Conservation (phyloP, 2,329 filamentous ascomycete genomes). For the Fusarium buxicola region DNA sequence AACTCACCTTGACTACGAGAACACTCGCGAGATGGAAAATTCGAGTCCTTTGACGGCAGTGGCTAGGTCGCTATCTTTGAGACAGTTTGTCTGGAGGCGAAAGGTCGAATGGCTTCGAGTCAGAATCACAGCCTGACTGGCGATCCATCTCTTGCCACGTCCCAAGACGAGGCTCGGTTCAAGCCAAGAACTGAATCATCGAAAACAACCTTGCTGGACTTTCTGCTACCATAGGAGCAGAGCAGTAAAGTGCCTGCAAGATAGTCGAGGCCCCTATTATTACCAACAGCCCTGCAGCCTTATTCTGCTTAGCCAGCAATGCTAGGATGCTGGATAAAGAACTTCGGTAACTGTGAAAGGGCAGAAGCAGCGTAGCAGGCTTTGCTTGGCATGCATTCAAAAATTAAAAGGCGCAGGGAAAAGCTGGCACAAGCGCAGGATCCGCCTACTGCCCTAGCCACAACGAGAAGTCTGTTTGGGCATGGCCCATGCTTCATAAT, state of each 20-base stretch:
- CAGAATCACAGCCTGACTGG: too few species aligned
- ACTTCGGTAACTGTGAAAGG: too few species aligned
- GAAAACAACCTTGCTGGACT: not conserved
- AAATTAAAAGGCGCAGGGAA: not conserved
- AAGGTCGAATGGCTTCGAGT: too few species aligned
- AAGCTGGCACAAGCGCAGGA: not conserved
- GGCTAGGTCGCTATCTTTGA: not conserved
- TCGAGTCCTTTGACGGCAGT: not conserved
- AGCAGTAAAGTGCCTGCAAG: not conserved
- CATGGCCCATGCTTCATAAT: constrained; percentile 1
- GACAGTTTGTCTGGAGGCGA: too few species aligned
- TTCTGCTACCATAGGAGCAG: not conserved
- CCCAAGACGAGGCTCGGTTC: not conserved
- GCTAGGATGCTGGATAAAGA: not conserved
- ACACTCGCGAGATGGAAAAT: not conserved
- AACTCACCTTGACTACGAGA: not conserved
- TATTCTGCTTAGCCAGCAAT: not conserved
- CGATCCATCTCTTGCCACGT: not conserved
- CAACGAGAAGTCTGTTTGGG: not conserved
- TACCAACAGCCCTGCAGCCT: constrained; percentile 4
- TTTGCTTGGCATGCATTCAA: constrained; percentile 2
- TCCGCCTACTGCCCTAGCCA: not conserved
- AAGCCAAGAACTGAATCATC: too few species aligned
- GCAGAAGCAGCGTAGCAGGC: not conserved
- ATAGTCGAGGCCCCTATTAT: not conserved